Base-by-base conservation (phyloP, 2,329 filamentous ascomycete genomes). In the Lasiodiplodia gonubiensis region DNA sequence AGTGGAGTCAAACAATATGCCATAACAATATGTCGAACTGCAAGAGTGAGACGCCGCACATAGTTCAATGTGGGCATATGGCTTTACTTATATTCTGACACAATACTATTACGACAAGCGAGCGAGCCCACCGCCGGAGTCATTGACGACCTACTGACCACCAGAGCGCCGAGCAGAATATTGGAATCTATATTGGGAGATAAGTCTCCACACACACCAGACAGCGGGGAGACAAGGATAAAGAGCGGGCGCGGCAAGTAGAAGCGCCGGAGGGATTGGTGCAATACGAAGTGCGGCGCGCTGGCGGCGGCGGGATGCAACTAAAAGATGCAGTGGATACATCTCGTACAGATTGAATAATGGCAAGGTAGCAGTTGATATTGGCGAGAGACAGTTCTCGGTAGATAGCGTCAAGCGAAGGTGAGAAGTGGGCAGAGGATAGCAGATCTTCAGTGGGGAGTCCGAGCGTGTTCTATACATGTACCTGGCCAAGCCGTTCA, bases 271-370 rank as follows among this genome's bases (percentile, higher is more conserved):
- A 21, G 6, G 42, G 42, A 10, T 8, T 21, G n/a, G 3, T 46
- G 42, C 42, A 46, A 46, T n/a, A 46, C 42, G 42, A 46, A 46
- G 42, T 21, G 18, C 5, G 42, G 42, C 21, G 42, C 42, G 7
- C 10, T 10, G 42, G 18, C 42, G 7, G 42, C n/a, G 42, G 42
- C 42, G 18, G n/a, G n/a, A 46, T 46, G 42, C 21, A 46, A 46
- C 42, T 46, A 10, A 46, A 11, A 37, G 30, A 16, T 16, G 21
- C 21, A 37, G 46, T 63, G 59, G 59, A 51, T 63, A 52, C 59
- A 63, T 11, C 59, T 63, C 59, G 59, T 63, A 63, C 42, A 27
- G 57, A 49, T 49, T 51, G 59, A 63, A 51, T 59, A 51, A 25
- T 25, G 59, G 42, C 42, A 33, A 48, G 25, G 57, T 35, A 27